Conservation (phyloP, 1,139 yeast genomes). For the Kodamaea anthophila region DNA sequence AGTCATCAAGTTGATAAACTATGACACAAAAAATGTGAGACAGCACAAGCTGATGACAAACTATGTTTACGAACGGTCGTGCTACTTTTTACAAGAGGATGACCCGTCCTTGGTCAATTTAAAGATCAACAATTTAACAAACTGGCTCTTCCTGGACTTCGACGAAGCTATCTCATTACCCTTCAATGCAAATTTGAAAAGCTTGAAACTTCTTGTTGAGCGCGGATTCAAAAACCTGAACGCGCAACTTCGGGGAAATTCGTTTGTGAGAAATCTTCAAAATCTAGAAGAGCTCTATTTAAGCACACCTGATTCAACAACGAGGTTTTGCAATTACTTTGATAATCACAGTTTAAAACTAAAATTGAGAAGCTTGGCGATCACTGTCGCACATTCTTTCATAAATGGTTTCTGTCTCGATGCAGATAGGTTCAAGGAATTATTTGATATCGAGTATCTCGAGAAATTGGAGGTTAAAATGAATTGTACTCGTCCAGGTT, state of each 20-base stretch:
- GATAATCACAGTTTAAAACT: conserved; percentile 7
- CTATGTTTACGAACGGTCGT: conserved; percentile 15
- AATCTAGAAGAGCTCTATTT: conserved; percentile 15
- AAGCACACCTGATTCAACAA: conserved; percentile 17
- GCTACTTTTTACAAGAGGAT: conserved; percentile 7
- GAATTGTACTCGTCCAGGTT: conserved; percentile 19
- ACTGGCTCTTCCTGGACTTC: conserved; percentile 20
- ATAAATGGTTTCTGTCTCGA: conserved; percentile 12
- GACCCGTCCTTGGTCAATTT: conserved; percentile 7
- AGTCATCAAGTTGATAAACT: conserved; percentile 15
- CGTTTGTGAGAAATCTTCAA: conserved; percentile 5
- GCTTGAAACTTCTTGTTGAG: conserved; percentile 18
- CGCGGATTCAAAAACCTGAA: conserved; percentile 5
- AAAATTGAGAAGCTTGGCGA: conserved; percentile 14
- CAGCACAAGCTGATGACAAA: conserved; percentile 14
- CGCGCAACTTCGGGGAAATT: not conserved
- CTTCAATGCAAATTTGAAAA: conserved; percentile 14
- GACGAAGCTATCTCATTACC: conserved; percentile 18
- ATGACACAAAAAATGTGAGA: conserved; percentile 19
- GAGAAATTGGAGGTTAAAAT: conserved; percentile 19
- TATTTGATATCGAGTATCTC: conserved; percentile 14
- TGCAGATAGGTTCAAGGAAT: conserved; percentile 11
- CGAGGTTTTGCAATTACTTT: conserved; percentile 12
- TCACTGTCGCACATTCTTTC: conserved; percentile 17
- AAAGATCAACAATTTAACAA: conserved; percentile 16